Conservation (phyloP, 805 yeast genomes). For the Alloascoidea hylecoeti region DNA sequence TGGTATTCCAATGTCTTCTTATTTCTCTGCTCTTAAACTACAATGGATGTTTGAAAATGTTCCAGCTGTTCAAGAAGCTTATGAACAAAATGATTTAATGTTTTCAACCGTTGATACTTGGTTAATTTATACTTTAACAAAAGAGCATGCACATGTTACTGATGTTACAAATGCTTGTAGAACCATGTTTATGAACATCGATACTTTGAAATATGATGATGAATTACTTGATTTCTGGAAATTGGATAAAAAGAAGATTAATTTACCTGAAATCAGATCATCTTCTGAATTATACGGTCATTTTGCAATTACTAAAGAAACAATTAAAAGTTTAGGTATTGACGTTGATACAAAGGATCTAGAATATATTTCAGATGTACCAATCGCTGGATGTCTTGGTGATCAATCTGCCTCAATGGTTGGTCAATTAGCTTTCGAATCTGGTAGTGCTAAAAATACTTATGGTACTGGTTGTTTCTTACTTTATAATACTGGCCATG, state of each 20-base stretch:
- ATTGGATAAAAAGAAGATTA: constrained; percentile 23
- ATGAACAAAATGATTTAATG: constrained; percentile 68
- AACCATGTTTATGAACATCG: constrained; percentile 79
- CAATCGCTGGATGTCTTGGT: constrained; percentile 83
- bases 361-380: constrained; percentile 37
- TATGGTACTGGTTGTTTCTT: constrained; percentile 94
- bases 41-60: constrained; percentile 83
- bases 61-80: constrained; percentile 46
- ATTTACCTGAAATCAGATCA: constrained; percentile 70
- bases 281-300: constrained; percentile 69
- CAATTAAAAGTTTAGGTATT: constrained; percentile 26
- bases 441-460: constrained; percentile 87
- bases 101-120: constrained; percentile 93
- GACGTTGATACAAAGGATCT: constrained; percentile 28
- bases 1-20: constrained; percentile 83
- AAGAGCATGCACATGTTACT: constrained; percentile 44
- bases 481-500: constrained; percentile 72
- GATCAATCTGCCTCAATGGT: constrained; percentile 91
- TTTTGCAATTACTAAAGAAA: neutral
- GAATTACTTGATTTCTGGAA: constrained; percentile 69
- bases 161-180: constrained; percentile 90
- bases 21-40: constrained; percentile 82
- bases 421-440: constrained; percentile 76
- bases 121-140: constrained; percentile 76
- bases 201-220: constrained; percentile 61